Percentiles rank a stretch among this genome's conserved stretches.
These are phyloP conservation scores for Bothriochloa decipiens DNA, from an alignment of 176 grass and related monocot genomes.

Conservation along the genomic window DNA sequence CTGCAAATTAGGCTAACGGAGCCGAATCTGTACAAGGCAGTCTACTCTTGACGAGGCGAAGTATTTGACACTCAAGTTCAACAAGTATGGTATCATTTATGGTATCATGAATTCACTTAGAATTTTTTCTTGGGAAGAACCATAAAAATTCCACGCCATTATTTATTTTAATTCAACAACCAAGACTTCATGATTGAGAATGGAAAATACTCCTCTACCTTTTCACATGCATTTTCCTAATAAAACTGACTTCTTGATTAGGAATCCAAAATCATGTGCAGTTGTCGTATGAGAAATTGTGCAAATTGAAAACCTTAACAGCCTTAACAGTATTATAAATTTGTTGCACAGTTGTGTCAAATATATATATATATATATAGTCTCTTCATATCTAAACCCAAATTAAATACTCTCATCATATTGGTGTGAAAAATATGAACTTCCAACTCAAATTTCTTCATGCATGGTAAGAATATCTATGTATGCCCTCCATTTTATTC, in stretches of 20 bases:
- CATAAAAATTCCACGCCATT: not conserved
- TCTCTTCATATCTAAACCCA: not conserved
- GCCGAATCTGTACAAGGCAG: not conserved
- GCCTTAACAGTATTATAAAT: not conserved
- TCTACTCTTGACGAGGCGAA: not conserved
- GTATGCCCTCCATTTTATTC: not conserved
- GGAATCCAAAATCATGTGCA: not conserved
- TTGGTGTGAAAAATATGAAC: not conserved
- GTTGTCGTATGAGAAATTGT: not conserved
- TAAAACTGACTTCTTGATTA: not conserved
- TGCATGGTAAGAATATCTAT: not conserved
- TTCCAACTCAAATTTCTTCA: not conserved
- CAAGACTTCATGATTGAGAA: not conserved
- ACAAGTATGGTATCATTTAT: conserved; percentile 14
- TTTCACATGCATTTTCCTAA: not conserved
- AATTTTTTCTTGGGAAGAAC: not conserved
- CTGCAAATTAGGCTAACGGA: no score
- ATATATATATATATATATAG: no score
- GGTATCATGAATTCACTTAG: not conserved
- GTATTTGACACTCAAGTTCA: not conserved
- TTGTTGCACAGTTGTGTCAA: not conserved
- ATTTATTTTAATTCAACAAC: not conserved
- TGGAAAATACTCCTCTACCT: not conserved
- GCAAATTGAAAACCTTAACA: not conserved
- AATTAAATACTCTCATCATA: not conserved